phyloP scores from a whole-genome alignment of 2,329 filamentous ascomycete species.

The Fusarium sp. region DNA sequence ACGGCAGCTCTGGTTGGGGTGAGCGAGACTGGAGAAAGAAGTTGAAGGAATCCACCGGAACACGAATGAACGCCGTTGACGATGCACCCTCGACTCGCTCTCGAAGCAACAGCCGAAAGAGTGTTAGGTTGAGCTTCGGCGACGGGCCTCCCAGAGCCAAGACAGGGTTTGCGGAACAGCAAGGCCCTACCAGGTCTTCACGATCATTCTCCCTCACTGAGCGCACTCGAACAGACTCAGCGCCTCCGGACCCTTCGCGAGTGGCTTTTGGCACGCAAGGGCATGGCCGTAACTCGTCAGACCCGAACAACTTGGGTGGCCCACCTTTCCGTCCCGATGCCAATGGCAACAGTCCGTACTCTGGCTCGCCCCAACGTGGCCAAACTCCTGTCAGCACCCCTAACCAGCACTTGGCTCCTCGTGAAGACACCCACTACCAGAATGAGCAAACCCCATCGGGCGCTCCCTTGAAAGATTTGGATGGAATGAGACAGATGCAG shows the following conservation, averaged over 20 bases:
- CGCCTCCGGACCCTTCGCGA: constrained; percentile 55
- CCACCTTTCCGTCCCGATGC: constrained; percentile 42
- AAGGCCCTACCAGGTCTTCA: constrained; percentile 59
- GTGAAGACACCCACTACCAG: constrained; percentile 64
- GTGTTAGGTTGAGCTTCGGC: constrained; percentile 63
- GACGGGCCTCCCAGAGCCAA: constrained; percentile 48
- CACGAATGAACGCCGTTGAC: constrained; percentile 74
- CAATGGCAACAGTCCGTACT: constrained; percentile 41
- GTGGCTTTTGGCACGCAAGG: constrained; percentile 48
- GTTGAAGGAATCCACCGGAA: constrained; percentile 86
- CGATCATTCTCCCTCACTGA: constrained; percentile 61
- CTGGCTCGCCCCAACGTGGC: constrained; percentile 48
- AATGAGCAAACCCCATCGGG: constrained; percentile 57
- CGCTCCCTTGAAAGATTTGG: constrained; percentile 58
- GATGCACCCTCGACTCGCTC: constrained; percentile 56
- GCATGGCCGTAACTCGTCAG: constrained; percentile 60
- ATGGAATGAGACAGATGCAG: constrained; percentile 63
- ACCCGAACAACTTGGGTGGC: constrained; percentile 48
- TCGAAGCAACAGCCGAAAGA: constrained; percentile 66
- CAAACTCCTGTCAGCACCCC: constrained; percentile 52
- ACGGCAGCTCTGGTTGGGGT: constrained; percentile 79
- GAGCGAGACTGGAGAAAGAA: constrained; percentile 91
- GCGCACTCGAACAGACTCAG: constrained; percentile 59
- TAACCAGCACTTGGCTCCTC: constrained; percentile 55
- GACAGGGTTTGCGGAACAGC: constrained; percentile 68